These are phyloP conservation scores for Fragosphaeria purpurea DNA, from an alignment of 2,329 filamentous ascomycete species.

Conservation along the genomic window DNA sequence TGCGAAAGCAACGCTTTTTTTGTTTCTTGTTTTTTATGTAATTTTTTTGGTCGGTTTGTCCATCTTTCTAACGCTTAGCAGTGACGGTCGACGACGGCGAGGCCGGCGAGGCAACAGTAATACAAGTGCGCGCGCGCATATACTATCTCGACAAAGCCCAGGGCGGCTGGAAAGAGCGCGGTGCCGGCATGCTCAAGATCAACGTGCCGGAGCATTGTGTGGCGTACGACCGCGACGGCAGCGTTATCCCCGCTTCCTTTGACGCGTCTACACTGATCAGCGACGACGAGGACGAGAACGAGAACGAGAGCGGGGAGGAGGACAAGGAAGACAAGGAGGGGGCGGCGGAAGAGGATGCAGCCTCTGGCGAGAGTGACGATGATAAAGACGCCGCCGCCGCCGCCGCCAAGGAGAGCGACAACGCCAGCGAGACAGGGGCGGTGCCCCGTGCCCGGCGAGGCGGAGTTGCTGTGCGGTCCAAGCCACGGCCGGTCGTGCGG, in stretches of 20 bases:
- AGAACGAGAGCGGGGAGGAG: constrained; percentile 16
- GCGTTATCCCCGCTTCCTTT: constrained; percentile 14
- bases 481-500: constrained; percentile 46
- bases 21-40: background rate
- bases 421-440: too few species aligned
- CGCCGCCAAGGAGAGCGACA: too few species aligned
- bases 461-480: constrained; percentile 5
- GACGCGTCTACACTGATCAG: constrained; percentile 12
- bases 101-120: constrained; percentile 59
- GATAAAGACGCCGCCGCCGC: background rate
- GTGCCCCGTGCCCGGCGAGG: too few species aligned
- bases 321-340: constrained; percentile 15
- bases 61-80: constrained; percentile 27
- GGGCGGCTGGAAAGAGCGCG: constrained; percentile 81
- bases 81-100: constrained; percentile 75
- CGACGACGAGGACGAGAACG: constrained; percentile 16
- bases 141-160: constrained; percentile 64
- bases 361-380: too few species aligned
- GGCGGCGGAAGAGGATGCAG: constrained; percentile 1
- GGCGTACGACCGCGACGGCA: constrained; percentile 36
- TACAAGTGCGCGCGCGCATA: constrained; percentile 62
- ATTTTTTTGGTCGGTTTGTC: background rate
- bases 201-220: constrained; percentile 57
- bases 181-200: constrained; percentile 72
- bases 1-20: background rate